Conservation (phyloP, 1,284 basidiomycete genomes). For the Ganoderma leucocontextum region DNA sequence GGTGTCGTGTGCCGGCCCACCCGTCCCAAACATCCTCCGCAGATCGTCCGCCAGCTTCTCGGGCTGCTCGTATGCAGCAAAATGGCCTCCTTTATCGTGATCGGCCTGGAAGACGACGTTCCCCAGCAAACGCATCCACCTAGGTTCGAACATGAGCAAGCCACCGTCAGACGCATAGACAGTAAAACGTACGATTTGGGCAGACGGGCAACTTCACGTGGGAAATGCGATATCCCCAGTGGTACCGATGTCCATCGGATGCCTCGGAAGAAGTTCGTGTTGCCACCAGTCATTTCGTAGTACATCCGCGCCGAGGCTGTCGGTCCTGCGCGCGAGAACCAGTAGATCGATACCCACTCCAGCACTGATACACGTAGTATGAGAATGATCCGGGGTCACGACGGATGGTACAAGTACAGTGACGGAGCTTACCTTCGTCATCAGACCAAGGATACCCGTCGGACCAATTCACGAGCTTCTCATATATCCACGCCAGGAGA, state of each 20-base stretch:
- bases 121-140: conserved; percentile 36
- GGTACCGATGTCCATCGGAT: conserved; percentile 37
- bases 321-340: conserved; percentile 42
- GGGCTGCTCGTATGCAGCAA: conserved; percentile 42
- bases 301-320: conserved; percentile 51
- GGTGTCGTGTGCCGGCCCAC: conserved; percentile 40
- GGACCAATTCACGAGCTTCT: conserved; percentile 51
- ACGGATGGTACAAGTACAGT: not conserved
- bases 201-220: conserved; percentile 39
- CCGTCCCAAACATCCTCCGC: conserved; percentile 40
- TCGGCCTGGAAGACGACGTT: conserved; percentile 40
- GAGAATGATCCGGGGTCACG: not conserved
- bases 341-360: conserved; percentile 28
- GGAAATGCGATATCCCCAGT: conserved; percentile 45
- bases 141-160: conserved; percentile 13
- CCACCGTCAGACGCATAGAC: not conserved
- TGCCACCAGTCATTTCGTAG: conserved; percentile 39
- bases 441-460: conserved; percentile 52
- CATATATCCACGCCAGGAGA: not conserved
- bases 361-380: conserved; percentile 8
- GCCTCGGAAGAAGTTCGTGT: conserved; percentile 7
- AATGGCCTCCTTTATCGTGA: conserved; percentile 43
- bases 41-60: conserved; percentile 41
- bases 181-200: conserved; percentile 29
- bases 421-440: conserved; percentile 50